phyloP scores from a whole-genome alignment of 176 grass and related monocot genomes.

The Carex littledalei region DNA sequence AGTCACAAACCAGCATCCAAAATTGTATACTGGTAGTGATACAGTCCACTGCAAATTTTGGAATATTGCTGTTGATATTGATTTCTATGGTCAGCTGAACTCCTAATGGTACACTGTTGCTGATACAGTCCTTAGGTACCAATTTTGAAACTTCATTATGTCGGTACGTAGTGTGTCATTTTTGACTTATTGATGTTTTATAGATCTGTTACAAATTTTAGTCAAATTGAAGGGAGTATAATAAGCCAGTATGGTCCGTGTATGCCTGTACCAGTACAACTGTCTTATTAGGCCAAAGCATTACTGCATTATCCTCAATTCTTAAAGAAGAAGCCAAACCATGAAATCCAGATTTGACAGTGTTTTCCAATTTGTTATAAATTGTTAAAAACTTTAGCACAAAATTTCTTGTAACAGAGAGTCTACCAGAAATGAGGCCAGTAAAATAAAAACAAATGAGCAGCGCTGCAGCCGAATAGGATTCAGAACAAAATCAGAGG shows the following conservation, averaged over 20 bases:
- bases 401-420: neutral
- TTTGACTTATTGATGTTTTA: neutral
- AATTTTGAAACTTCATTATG: neutral
- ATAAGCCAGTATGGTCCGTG: neutral
- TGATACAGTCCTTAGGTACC: neutral
- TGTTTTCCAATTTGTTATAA: neutral
- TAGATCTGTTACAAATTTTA: neutral
- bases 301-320: neutral
- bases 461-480: conserved; percentile 38
- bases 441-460: neutral
- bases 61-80: neutral
- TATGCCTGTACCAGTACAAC: neutral
- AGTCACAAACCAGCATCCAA: neutral
- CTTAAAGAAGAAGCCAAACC: neutral
- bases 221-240: neutral
- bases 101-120: neutral
- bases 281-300: neutral
- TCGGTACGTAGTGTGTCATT: neutral
- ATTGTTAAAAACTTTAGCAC: neutral
- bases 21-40: neutral
- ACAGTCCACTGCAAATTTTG: neutral
- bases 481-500: conserved; percentile 76
- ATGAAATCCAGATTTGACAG: neutral
- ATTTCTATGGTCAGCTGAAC: neutral
- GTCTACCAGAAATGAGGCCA: neutral